Evolutionary conservation across 208 protist genomes (phyloP).

Genomic region (Trypanosoma melophagium): DNA sequence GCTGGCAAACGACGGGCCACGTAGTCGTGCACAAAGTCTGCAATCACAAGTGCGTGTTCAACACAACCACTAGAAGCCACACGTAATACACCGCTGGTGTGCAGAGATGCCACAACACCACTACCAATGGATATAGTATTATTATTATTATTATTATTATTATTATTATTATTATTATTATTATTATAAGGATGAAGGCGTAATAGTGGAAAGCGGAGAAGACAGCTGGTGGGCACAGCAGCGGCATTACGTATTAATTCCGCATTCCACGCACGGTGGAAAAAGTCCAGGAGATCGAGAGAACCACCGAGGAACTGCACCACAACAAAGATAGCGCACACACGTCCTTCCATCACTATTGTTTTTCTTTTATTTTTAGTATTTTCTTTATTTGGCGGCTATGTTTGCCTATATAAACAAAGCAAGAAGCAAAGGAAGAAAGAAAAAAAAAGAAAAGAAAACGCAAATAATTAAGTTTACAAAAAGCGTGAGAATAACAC

Average conservation of each 20-base stretch:
- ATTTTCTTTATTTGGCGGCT: background rate
- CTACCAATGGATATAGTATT: too few relatives aligned
- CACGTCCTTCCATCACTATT: slow-evolving; percentile 29
- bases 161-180: too few relatives aligned
- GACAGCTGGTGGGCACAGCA: slow-evolving; percentile 25
- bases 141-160: too few relatives aligned
- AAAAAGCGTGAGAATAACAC: too few relatives aligned
- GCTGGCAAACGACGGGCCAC: slow-evolving; percentile 6
- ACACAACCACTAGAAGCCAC: slow-evolving; percentile 29
- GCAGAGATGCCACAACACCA: slow-evolving; percentile 32
- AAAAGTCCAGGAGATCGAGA: slow-evolving; percentile 30
- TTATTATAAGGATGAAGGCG: too few relatives aligned
- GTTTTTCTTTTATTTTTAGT: background rate
- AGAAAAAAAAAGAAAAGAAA: slow-evolving; percentile 18
- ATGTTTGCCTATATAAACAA: background rate
- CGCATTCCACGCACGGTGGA: slow-evolving; percentile 36
- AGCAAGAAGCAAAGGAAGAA: background rate
- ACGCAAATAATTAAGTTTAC: too few relatives aligned
- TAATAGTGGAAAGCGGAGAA: slow-evolving; percentile 40
- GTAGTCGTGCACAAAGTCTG: slow-evolving; percentile 28
- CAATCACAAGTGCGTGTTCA: slow-evolving; percentile 22
- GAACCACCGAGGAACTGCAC: slow-evolving; percentile 22
- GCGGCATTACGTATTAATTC: slow-evolving; percentile 33
- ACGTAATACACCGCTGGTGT: slow-evolving; percentile 25
- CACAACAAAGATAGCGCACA: slow-evolving; percentile 32